Evolutionary conservation across 345 rosid species (phyloP).

Genomic region (Sisymbrium altissimum): DNA sequence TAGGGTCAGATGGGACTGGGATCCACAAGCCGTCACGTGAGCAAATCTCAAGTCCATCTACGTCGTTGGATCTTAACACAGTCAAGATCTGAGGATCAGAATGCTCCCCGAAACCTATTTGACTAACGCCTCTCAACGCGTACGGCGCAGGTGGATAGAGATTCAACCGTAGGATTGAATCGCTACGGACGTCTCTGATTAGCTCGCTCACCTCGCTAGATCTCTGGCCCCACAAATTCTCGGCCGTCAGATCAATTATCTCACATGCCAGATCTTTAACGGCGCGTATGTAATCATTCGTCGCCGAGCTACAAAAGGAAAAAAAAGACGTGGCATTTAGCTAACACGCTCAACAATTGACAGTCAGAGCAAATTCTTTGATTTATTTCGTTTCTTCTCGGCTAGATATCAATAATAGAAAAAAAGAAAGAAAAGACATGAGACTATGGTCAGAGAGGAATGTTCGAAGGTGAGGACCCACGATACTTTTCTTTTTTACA

Average conservation of each 20-base stretch:
- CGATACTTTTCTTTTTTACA: not conserved
- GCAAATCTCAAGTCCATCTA: constrained; percentile 76
- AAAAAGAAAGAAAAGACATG: not conserved
- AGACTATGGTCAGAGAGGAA: constrained; percentile 24
- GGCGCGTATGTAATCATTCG: constrained; percentile 58
- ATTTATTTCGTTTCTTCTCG: not conserved
- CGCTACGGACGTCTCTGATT: constrained; percentile 69
- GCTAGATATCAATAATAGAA: not conserved
- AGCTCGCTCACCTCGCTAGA: constrained; percentile 51
- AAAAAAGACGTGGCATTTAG: constrained; percentile 9
- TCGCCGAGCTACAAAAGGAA: constrained; percentile 50
- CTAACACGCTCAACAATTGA: not conserved
- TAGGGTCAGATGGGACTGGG: constrained; percentile 77
- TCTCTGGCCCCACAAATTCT: constrained; percentile 64
- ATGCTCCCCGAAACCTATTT: constrained; percentile 89
- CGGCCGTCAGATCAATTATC: constrained; percentile 74
- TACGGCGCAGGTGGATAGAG: constrained; percentile 62
- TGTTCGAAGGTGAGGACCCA: constrained; percentile 28
- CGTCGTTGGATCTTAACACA: constrained; percentile 85
- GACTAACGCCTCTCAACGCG: constrained; percentile 20
- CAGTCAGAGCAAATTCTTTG: not conserved
- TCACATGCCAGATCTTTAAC: constrained; percentile 64
- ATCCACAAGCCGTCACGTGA: constrained; percentile 64
- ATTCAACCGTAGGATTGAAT: constrained; percentile 73
- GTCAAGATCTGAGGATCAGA: constrained; percentile 99